phyloP scores from a whole-genome alignment of 345 rosid genomes.

The Hirschfeldia incana region DNA sequence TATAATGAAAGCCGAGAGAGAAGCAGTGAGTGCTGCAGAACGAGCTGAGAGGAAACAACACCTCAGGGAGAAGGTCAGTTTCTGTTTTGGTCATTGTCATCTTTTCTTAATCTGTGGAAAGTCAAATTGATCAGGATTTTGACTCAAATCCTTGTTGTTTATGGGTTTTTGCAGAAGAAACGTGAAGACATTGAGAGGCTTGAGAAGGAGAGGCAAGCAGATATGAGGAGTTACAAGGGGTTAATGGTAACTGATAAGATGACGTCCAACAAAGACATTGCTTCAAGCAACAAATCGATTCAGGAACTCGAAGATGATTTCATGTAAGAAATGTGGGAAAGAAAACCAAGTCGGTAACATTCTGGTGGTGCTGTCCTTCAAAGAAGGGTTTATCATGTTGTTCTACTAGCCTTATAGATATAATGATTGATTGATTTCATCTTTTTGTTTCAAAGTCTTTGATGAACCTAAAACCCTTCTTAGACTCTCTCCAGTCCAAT shows the following conservation, averaged over 20 bases:
- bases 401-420: slow-evolving; percentile 15
- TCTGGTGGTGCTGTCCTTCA: slow-evolving; percentile 21
- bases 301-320: slow-evolving; percentile 98
- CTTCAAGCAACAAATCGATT: slow-evolving; percentile 73
- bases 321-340: slow-evolving; percentile 51
- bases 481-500: slow-evolving; percentile 1
- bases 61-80: slow-evolving; percentile 80
- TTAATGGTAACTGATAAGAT: slow-evolving; percentile 93
- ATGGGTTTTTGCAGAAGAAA: slow-evolving; percentile 59
- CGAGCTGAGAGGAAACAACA: slow-evolving; percentile 86
- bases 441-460: slow-evolving; percentile 21
- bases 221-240: slow-evolving; percentile 93
- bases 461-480: slow-evolving; percentile 16
- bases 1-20: slow-evolving; percentile 77
- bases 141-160: background rate
- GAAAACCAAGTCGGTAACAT: slow-evolving; percentile 23
- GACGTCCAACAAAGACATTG: slow-evolving; percentile 94
- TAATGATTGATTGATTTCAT: slow-evolving; percentile 27
- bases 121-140: background rate
- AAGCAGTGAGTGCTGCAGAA: slow-evolving; percentile 86
- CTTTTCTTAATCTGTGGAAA: background rate
- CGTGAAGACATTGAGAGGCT: slow-evolving; percentile 87
- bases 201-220: slow-evolving; percentile 91
- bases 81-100: background rate
- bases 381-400: slow-evolving; percentile 29